These are phyloP conservation scores for Lolium rigidum DNA, from an alignment of 176 grass and related monocot genomes.

Conservation along the genomic window DNA sequence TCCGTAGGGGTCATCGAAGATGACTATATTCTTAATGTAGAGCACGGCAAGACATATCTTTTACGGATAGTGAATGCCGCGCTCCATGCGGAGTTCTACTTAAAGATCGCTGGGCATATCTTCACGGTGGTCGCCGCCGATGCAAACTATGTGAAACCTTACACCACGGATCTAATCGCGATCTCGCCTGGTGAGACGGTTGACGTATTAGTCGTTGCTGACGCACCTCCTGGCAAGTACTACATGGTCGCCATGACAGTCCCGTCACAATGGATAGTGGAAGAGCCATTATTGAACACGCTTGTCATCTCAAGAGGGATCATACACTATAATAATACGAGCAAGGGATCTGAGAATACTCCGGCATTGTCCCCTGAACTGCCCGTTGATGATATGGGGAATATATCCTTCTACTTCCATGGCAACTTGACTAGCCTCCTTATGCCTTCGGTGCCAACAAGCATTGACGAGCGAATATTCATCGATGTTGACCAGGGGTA, in stretches of 20 bases:
- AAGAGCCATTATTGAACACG: neutral
- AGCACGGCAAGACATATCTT: neutral
- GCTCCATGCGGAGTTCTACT: neutral
- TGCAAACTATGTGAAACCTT: neutral
- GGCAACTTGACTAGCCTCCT: slow-evolving; percentile 9
- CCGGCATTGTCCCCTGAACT: neutral
- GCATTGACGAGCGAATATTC: neutral
- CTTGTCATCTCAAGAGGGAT: neutral
- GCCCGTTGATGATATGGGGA: neutral
- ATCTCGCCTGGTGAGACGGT: neutral
- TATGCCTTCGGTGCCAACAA: neutral
- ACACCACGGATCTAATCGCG: neutral
- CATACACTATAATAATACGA: neutral
- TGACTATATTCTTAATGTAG: neutral
- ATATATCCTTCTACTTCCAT: slow-evolving; percentile 12
- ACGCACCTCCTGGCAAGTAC: neutral
- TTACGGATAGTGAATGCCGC: neutral
- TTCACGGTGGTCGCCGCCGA: neutral
- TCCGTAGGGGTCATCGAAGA: neutral
- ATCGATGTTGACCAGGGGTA: neutral
- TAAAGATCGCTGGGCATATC: neutral
- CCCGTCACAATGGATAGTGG: neutral
- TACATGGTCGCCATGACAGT: neutral
- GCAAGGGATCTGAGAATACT: too few species aligned
- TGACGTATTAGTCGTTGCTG: neutral